These are phyloP conservation scores for Mortierella sp. DNA, from an alignment of 371 early-diverging fungal genomes.

Conservation along the genomic window DNA sequence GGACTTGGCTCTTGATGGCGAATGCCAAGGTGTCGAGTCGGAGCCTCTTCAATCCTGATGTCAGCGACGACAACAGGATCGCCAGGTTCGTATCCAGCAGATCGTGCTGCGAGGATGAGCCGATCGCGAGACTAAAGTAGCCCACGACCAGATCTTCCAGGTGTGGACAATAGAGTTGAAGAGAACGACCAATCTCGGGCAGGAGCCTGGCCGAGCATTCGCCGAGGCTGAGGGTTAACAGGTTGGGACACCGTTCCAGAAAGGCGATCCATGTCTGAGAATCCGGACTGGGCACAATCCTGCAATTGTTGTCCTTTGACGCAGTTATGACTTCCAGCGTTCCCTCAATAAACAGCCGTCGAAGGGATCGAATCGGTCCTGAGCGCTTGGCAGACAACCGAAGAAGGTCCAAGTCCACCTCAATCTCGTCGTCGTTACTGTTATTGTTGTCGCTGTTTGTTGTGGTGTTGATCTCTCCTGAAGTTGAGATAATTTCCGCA, in stretches of 20 bases:
- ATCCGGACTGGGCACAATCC: background rate
- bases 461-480: background rate
- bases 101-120: background rate
- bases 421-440: background rate
- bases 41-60: background rate
- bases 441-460: background rate
- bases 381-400: background rate
- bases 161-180: background rate
- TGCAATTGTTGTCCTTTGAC: background rate
- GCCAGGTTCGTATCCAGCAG: background rate
- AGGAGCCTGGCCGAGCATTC: background rate
- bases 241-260: background rate
- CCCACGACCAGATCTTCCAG: background rate
- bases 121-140: background rate
- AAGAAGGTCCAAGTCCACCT: background rate
- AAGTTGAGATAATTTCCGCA: background rate
- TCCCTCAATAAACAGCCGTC: background rate
- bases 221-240: background rate
- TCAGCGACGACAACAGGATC: background rate
- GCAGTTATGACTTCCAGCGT: background rate
- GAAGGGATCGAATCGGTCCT: background rate
- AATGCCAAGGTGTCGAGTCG: background rate
- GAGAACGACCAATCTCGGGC: background rate
- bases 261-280: conserved; percentile 3
- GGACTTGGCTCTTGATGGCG: background rate